Percentiles rank a stretch among this genome's conserved stretches.
Evolutionary conservation across 1,139 yeast species (phyloP).

Genomic region (Debaryomyces singareniensis): DNA sequence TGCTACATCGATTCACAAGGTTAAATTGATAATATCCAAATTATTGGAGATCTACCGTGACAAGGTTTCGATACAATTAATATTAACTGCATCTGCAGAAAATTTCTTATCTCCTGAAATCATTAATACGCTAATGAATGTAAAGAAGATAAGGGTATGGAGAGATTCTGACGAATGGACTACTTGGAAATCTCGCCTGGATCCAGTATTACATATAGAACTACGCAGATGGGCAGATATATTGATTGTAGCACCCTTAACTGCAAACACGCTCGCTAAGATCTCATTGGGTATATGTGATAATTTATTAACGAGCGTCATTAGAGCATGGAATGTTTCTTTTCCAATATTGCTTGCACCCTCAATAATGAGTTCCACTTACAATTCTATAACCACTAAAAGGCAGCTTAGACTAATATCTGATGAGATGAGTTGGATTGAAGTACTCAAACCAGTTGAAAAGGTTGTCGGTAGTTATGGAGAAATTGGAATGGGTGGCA

Average conservation of each 20-base stretch:
- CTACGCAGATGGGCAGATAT: conserved; percentile 95
- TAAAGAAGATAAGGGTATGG: conserved; percentile 63
- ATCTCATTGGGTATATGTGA: conserved; percentile 87
- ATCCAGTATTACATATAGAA: conserved; percentile 90
- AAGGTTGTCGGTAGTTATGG: conserved; percentile 91
- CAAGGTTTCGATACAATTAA: conserved; percentile 70
- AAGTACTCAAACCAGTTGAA: conserved; percentile 82
- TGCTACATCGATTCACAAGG: conserved; percentile 71
- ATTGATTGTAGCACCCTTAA: conserved; percentile 77
- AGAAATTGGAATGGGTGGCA: conserved; percentile 92
- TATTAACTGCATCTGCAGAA: conserved; percentile 78
- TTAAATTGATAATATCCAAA: conserved; percentile 67
- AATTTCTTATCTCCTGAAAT: conserved; percentile 66
- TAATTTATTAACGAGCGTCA: conserved; percentile 77
- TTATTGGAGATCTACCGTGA: conserved; percentile 77
- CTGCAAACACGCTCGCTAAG: conserved; percentile 89
- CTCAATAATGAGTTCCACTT: conserved; percentile 89
- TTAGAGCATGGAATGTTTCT: conserved; percentile 88
- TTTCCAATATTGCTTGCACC: conserved; percentile 88
- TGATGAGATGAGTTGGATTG: conserved; percentile 91
- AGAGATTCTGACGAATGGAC: conserved; percentile 89
- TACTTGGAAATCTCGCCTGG: conserved; percentile 78
- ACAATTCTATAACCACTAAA: conserved; percentile 80
- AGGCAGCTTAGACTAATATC: conserved; percentile 68
- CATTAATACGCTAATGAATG: conserved; percentile 26